A percentile compares a stretch with the other conserved stretches of the same genome.
phyloP scores from a whole-genome alignment of 768 basidiomycete genomes.

The Gyrodon lividus region DNA sequence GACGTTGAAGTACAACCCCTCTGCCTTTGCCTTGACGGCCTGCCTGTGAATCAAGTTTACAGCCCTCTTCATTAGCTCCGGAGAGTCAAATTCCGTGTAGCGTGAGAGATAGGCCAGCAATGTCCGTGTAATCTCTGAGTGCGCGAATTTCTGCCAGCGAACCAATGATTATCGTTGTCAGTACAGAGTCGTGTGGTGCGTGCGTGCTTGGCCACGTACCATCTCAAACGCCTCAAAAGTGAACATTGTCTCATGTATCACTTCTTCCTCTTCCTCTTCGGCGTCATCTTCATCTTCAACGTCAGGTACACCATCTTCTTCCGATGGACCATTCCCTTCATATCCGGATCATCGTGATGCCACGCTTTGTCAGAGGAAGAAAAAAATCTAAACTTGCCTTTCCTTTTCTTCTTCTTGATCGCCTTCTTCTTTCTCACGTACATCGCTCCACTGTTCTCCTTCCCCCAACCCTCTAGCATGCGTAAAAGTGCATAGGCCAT shows the following conservation, averaged over 20 bases:
- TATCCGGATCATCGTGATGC: slow-evolving; percentile 7
- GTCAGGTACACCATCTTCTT: slow-evolving; percentile 67
- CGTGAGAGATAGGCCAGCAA: slow-evolving; percentile 79
- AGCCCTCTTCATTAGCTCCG: slow-evolving; percentile 87
- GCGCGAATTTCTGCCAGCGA: slow-evolving; percentile 77
- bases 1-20: slow-evolving; percentile 95
- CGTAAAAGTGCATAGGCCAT: slow-evolving; percentile 82
- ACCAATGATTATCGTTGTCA: slow-evolving; percentile 19
- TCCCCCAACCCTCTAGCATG: slow-evolving; percentile 89
- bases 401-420: slow-evolving; percentile 52
- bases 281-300: slow-evolving; percentile 62
- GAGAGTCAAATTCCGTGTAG: slow-evolving; percentile 72
- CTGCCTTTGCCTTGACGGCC: slow-evolving; percentile 86
- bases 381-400: slow-evolving; percentile 39
- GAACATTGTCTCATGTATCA: slow-evolving; percentile 82
- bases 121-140: slow-evolving; percentile 81
- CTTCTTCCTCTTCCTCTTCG: slow-evolving; percentile 58
- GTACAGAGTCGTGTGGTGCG: slow-evolving; percentile 14
- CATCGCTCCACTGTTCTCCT: slow-evolving; percentile 60
- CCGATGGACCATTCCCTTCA: slow-evolving; percentile 39
- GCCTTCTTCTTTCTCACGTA: slow-evolving; percentile 69
- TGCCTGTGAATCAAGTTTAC: slow-evolving; percentile 90
- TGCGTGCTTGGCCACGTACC: slow-evolving; percentile 45
- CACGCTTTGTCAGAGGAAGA: slow-evolving; percentile 15
- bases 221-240: slow-evolving; percentile 90